Evolutionary conservation across 768 basidiomycete genomes (phyloP).

Genomic region (Cystofilobasidium ferigula): DNA sequence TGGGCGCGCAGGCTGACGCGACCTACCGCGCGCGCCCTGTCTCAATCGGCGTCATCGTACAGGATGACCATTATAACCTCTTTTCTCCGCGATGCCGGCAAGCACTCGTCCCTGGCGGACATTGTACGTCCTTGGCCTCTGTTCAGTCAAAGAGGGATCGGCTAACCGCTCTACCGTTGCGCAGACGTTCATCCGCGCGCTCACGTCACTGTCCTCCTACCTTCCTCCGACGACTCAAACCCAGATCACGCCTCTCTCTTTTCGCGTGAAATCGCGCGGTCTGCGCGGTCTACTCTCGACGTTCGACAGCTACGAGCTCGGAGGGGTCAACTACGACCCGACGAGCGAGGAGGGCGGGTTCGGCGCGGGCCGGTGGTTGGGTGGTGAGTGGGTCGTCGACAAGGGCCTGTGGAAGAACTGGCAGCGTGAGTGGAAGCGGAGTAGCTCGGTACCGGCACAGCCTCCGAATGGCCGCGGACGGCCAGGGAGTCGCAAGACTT

Average conservation of each 20-base stretch:
- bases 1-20: neutral
- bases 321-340: conserved; percentile 34
- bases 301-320: conserved; percentile 62
- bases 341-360: neutral
- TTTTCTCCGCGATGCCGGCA: conserved; percentile 70
- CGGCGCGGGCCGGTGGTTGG: conserved; percentile 51
- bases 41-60: neutral
- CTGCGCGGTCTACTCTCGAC: conserved; percentile 69
- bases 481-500: too few species aligned
- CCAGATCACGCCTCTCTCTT: conserved; percentile 86
- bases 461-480: neutral
- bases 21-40: neutral
- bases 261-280: conserved; percentile 59
- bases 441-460: neutral
- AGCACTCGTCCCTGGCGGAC: conserved; percentile 71
- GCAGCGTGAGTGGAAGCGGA: conserved; percentile 63
- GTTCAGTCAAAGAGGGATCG: too few species aligned
- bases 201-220: conserved; percentile 69
- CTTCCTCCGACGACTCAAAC: conserved; percentile 84
- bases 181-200: conserved; percentile 46
- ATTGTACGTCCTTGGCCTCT: conserved; percentile 46
- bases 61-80: conserved; percentile 37
- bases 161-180: too few species aligned
- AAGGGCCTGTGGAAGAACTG: conserved; percentile 77
- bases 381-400: conserved; percentile 95